These are phyloP conservation scores for Exophiala sp. DNA, from an alignment of 2,329 filamentous ascomycete genomes.

Conservation along the genomic window DNA sequence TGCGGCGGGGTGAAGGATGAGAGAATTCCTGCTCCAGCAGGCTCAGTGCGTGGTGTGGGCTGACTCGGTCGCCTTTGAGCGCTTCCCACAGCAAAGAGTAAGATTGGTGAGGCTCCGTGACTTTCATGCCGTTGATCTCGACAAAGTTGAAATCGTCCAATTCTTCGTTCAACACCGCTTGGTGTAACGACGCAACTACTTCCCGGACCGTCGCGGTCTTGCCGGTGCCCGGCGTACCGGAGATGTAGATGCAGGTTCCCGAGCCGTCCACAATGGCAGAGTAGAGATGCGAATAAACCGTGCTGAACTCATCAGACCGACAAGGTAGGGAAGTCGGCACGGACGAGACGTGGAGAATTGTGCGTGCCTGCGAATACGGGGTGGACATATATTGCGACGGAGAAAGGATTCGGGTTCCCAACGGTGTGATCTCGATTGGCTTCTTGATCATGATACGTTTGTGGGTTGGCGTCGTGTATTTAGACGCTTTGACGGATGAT, in stretches of 20 bases:
- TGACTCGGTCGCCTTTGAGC: slow-evolving; percentile 85
- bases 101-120: slow-evolving; percentile 93
- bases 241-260: slow-evolving; percentile 97
- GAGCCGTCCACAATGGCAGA: slow-evolving; percentile 89
- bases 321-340: slow-evolving; percentile 86
- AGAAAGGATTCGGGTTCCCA: slow-evolving; percentile 81
- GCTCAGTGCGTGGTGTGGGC: slow-evolving; percentile 82
- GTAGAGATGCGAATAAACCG: slow-evolving; percentile 89
- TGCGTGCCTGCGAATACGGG: slow-evolving; percentile 85
- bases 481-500: slow-evolving; percentile 38
- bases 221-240: slow-evolving; percentile 93
- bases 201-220: slow-evolving; percentile 97
- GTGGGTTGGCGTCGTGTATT: slow-evolving; percentile 57
- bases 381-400: slow-evolving; percentile 65
- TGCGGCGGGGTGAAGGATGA: slow-evolving; percentile 77
- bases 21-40: slow-evolving; percentile 89
- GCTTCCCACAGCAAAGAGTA: slow-evolving; percentile 96
- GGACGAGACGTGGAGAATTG: slow-evolving; percentile 84
- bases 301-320: slow-evolving; percentile 82
- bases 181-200: slow-evolving; percentile 81
- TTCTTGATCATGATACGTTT: slow-evolving; percentile 73
- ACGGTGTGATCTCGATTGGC: slow-evolving; percentile 85
- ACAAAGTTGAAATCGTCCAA: slow-evolving; percentile 98
- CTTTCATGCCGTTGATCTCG: slow-evolving; percentile 99
- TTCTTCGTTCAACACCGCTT: slow-evolving; percentile 81